These are phyloP conservation scores for Sporopachydermia cereana DNA, from an alignment of 1,139 yeast species.

Conservation along the genomic window DNA sequence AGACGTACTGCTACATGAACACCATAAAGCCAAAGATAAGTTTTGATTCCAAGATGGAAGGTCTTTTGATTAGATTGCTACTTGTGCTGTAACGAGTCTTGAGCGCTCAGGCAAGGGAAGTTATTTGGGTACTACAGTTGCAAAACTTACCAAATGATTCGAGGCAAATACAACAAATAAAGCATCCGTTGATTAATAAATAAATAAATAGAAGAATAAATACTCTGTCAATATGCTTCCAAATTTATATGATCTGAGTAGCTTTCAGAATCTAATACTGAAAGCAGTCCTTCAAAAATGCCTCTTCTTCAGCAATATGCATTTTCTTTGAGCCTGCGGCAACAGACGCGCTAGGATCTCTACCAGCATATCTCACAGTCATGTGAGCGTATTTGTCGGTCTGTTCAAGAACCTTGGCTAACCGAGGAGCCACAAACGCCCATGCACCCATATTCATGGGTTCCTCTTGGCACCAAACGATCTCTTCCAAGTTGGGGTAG, in stretches of 20 bases:
- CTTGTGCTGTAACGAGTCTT: too few relatives aligned
- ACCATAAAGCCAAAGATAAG: too few relatives aligned
- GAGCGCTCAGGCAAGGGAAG: too few relatives aligned
- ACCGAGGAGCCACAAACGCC: conserved; percentile 71
- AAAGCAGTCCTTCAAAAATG: conserved; percentile 73
- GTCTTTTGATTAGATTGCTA: too few relatives aligned
- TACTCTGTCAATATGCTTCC: too few relatives aligned
- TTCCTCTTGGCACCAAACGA: conserved; percentile 98
- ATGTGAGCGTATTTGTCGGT: conserved; percentile 52
- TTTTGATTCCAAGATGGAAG: too few relatives aligned
- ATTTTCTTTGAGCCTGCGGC: conserved; percentile 94
- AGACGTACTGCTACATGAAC: too few relatives aligned
- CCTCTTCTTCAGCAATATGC: conserved; percentile 84
- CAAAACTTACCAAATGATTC: too few relatives aligned
- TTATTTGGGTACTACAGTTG: too few relatives aligned
- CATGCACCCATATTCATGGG: conserved; percentile 96
- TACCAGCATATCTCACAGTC: conserved; percentile 79
- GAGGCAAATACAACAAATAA: background rate
- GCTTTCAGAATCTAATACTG: conserved; percentile 10
- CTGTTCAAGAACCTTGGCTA: conserved; percentile 61
- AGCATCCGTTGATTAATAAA: background rate
- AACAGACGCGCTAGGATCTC: conserved; percentile 96
- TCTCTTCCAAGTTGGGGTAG: conserved; percentile 75
- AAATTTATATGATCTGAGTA: too few relatives aligned
- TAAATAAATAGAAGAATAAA: background rate